Evolutionary conservation across 768 basidiomycete species (phyloP), one percentile per base, ranked within the genome.

Genomic region (Rhodocollybia butyracea): DNA sequence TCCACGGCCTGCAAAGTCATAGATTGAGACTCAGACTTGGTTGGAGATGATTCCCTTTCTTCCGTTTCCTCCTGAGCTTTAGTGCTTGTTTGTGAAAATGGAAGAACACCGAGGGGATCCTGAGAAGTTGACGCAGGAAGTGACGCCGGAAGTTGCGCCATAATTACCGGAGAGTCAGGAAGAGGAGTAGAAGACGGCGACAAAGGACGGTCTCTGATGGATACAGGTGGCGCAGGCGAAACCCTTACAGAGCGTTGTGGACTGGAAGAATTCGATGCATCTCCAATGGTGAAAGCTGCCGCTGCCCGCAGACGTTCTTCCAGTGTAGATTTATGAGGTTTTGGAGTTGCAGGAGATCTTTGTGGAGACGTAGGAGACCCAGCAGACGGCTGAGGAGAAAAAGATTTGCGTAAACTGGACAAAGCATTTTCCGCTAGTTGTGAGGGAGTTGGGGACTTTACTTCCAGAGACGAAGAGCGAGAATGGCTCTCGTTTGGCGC

Each of bases 221-320:
- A 26, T 17, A 55, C 24, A 51, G 54, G 56, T 19, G 78, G 70
- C 7, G 66, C 58, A 12, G 83, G 76, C 3, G 83, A 78, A 17
- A 70, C 66, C 38, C 70, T 73, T 5, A 72, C 63, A 19, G 82
- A 77, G 1, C 57, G 57, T 7, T 66, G 64, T 5, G 81, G 74
- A 0, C 83, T 74, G 22, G 70, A 72, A 19, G 69, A 57, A 54
- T 67, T 72, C 8, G 81, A 80, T 12, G 76, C 71, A 19, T 90
- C 88, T 19, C 78, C 81, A 50, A 78, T 76, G 21, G 78, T 76
- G 60, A 85, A 79, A 26, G 79, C 77, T 27, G 73, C 80, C 1
- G 43, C 48, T 39, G 88, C 85, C 42, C 85, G 80, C n/a, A 92
- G 73, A 42, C 91, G 77, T 56, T 92, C 90, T 69, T 92, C 91